Percentiles rank a stretch among this genome's conserved stretches.
phyloP scores from a whole-genome alignment of 2,329 filamentous ascomycete genomes.

The Ophiostoma piceae region DNA sequence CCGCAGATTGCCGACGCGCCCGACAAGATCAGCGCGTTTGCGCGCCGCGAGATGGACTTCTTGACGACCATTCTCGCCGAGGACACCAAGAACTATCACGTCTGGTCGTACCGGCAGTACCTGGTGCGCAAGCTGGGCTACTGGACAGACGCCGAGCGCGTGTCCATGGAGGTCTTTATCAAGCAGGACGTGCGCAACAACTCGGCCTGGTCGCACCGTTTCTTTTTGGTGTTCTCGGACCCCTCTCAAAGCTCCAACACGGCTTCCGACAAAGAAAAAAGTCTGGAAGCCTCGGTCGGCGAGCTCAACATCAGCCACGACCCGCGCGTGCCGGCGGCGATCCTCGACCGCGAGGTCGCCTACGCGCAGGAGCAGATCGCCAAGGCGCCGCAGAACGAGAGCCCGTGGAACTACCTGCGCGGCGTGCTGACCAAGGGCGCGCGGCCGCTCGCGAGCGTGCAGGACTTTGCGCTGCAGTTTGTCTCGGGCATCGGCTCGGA shows the following conservation, averaged over 20 bases:
- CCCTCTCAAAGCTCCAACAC: slow-evolving; percentile 44
- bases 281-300: slow-evolving; percentile 27
- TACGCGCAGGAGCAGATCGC: slow-evolving; percentile 69
- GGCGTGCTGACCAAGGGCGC: slow-evolving; percentile 67
- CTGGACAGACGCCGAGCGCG: slow-evolving; percentile 61
- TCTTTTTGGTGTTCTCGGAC: slow-evolving; percentile 79
- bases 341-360: slow-evolving; percentile 68
- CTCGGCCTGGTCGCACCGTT: slow-evolving; percentile 94
- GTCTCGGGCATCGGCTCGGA: slow-evolving; percentile 45
- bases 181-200: slow-evolving; percentile 86
- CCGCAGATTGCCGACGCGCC: slow-evolving; percentile 55
- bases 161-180: slow-evolving; percentile 67
- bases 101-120: slow-evolving; percentile 90
- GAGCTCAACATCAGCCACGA: slow-evolving; percentile 49
- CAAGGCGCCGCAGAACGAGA: slow-evolving; percentile 86
- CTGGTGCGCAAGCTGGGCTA: slow-evolving; percentile 60
- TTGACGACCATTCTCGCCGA: slow-evolving; percentile 72
- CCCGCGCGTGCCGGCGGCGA: slow-evolving; percentile 51
- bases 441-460: slow-evolving; percentile 42
- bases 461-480: slow-evolving; percentile 49
- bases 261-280: background rate
- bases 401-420: slow-evolving; percentile 85
- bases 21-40: slow-evolving; percentile 53
- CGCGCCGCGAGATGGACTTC: slow-evolving; percentile 66
- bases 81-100: slow-evolving; percentile 97